Conservation (phyloP, 306 rosid genomes). For the Cajanus cajan region DNA sequence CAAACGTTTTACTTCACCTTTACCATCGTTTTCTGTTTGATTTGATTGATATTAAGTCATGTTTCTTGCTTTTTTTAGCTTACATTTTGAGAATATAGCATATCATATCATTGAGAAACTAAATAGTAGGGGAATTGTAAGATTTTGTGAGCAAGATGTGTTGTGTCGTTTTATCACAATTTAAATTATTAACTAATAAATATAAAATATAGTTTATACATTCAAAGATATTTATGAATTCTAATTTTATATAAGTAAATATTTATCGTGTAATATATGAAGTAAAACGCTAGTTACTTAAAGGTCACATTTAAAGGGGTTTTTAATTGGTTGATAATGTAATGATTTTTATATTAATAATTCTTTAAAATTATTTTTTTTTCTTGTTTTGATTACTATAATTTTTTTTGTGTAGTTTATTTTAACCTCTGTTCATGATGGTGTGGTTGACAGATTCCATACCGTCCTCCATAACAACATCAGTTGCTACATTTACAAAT, state of each 20-base stretch:
- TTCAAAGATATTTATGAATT: neutral
- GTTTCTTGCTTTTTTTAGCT: neutral
- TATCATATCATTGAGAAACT: conserved; percentile 14
- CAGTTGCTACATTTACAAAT: neutral
- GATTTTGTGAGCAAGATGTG: conserved; percentile 4
- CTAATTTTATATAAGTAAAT: neutral
- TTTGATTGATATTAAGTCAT: neutral
- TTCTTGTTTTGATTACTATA: no score
- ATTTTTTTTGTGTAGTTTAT: no score
- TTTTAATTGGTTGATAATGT: neutral
- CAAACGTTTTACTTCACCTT: conserved; percentile 25
- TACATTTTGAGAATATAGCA: conserved; percentile 21
- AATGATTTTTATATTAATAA: no score
- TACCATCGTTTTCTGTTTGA: conserved; percentile 20
- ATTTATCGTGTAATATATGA: no score
- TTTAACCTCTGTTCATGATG: neutral
- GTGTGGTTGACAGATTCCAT: no score
- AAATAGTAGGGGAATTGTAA: neutral
- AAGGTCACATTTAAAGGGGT: neutral
- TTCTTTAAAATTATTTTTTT: no score
- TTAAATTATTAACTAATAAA: neutral
- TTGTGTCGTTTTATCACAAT: neutral
- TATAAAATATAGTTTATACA: no score
- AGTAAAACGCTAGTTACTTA: no score
- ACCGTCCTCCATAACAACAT: no score